Conservation (phyloP, 306 rosid genomes). For the Canavalia ensiformis region DNA sequence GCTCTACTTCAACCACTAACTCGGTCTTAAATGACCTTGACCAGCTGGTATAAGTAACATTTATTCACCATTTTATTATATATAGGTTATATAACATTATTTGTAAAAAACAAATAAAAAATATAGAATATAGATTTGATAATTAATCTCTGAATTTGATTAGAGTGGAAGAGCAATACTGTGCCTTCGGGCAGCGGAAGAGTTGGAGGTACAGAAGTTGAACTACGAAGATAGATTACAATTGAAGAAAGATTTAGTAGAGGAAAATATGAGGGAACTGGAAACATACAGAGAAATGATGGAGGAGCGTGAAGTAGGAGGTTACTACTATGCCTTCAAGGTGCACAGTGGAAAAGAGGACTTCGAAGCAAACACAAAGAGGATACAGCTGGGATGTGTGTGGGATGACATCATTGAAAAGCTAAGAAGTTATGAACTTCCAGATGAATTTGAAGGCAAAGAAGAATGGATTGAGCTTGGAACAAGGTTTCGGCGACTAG, state of each 20-base stretch:
- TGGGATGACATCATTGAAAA: conserved; percentile 73
- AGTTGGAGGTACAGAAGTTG: conserved; percentile 51
- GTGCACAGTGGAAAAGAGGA: conserved; percentile 52
- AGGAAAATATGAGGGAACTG: conserved; percentile 24
- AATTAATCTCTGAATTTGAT: conserved; percentile 15
- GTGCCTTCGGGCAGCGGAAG: conserved; percentile 74
- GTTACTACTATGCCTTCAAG: conserved; percentile 79
- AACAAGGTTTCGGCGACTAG: conserved; percentile 56
- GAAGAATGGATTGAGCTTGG: conserved; percentile 54
- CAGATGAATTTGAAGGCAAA: conserved; percentile 66
- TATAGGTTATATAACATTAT: neutral
- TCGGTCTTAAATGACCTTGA: conserved; percentile 68
- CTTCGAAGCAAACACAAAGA: conserved; percentile 55
- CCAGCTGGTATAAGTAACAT: conserved; percentile 57
- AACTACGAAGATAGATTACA: conserved; percentile 39
- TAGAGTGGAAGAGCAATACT: conserved; percentile 71
- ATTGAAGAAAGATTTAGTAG: neutral
- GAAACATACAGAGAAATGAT: conserved; percentile 44
- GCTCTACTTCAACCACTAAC: too few species aligned
- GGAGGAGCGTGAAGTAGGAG: conserved; percentile 26
- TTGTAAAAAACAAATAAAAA: neutral
- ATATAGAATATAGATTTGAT: neutral
- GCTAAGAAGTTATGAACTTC: conserved; percentile 62
- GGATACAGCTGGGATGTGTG: conserved; percentile 31
- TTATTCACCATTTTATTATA: neutral